phyloP scores from a whole-genome alignment of 495 filamentous ascomycete species.

The Zalerion maritima region DNA sequence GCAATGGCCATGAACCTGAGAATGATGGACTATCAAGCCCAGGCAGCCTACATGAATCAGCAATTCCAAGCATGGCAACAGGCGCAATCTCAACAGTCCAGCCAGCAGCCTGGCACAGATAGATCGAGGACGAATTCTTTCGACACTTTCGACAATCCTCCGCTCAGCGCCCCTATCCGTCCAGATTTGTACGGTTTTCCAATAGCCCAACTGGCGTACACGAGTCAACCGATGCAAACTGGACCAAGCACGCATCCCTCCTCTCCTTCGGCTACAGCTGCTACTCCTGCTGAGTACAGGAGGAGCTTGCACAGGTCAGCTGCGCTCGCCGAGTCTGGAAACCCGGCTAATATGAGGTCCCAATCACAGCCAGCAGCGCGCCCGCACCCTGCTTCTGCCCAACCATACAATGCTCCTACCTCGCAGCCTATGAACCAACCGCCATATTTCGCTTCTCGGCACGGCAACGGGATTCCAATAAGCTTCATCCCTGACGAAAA shows the following conservation, averaged over 20 bases:
- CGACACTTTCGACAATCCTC: conserved; percentile 30
- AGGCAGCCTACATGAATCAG: too few relatives aligned
- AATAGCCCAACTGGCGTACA: conserved; percentile 8
- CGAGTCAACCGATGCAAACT: conserved; percentile 9
- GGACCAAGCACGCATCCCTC: conserved; percentile 27
- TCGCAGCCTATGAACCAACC: conserved; percentile 10
- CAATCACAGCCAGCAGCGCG: conserved; percentile 43
- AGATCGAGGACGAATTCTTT: conserved; percentile 39
- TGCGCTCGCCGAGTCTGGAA: conserved; percentile 22
- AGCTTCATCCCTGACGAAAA: conserved; percentile 35
- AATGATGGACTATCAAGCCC: too few relatives aligned
- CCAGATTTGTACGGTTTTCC: conserved; percentile 25
- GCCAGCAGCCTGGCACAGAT: conserved; percentile 28
- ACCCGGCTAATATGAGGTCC: conserved; percentile 30
- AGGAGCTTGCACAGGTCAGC: conserved; percentile 34
- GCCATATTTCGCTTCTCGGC: conserved; percentile 20
- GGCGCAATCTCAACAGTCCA: conserved; percentile 29
- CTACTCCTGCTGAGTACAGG: conserved; percentile 26
- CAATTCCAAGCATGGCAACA: conserved; percentile 32
- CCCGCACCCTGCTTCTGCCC: conserved; percentile 12
- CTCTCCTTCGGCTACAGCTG: conserved; percentile 26
- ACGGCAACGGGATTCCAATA: conserved; percentile 26
- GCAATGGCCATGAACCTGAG: conserved; percentile 23
- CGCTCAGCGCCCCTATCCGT: conserved; percentile 33
- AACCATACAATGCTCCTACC: background rate